phyloP scores from a whole-genome alignment of 495 filamentous ascomycete genomes.

The Chaetomium cochliodes region DNA sequence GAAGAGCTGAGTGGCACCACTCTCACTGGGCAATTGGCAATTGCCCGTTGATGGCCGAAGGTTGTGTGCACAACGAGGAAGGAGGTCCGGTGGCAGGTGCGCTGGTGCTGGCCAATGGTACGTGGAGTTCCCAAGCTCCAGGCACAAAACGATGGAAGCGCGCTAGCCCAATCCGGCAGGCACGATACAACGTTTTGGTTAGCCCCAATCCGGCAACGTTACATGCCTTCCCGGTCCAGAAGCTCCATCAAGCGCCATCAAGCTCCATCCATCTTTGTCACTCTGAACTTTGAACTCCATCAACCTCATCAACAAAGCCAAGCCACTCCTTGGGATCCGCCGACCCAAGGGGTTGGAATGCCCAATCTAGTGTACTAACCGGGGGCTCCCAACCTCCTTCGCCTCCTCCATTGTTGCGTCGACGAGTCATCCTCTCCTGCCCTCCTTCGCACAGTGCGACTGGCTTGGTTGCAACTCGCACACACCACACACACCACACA shows the following conservation, averaged over 20 bases:
- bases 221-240: slow-evolving; percentile 21
- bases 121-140: neutral
- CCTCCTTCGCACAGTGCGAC: slow-evolving; percentile 4
- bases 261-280: neutral
- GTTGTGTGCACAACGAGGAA: neutral
- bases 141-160: neutral
- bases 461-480: neutral
- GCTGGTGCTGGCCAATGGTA: neutral
- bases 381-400: no score
- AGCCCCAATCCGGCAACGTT: slow-evolving; percentile 32
- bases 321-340: neutral
- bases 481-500: neutral
- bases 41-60: neutral
- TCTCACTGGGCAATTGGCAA: no score
- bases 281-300: neutral
- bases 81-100: neutral
- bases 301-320: neutral
- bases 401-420: neutral
- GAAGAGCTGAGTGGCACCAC: neutral
- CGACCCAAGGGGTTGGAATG: slow-evolving; percentile 6
- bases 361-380: neutral
- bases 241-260: neutral
- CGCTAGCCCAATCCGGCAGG: slow-evolving; percentile 24
- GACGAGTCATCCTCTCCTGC: neutral
- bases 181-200: slow-evolving; percentile 9